phyloP scores from a whole-genome alignment of 164 flowering plant species.

The Berberis thunbergii region DNA sequence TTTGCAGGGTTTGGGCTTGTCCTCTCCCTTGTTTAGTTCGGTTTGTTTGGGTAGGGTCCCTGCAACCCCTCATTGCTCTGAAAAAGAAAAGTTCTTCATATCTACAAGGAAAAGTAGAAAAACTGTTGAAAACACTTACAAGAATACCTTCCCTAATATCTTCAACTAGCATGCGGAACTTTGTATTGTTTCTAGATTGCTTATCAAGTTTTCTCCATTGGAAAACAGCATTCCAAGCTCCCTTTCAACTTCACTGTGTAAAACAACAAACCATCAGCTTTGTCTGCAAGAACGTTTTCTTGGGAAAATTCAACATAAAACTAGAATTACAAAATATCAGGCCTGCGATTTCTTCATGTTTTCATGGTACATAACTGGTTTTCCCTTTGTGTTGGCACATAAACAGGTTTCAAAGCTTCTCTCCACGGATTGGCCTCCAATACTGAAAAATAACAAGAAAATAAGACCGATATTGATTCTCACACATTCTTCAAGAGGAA shows the following conservation, averaged over 20 bases:
- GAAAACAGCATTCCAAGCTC: conserved; percentile 86
- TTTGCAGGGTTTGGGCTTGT: no score
- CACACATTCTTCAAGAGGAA: neutral
- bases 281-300: neutral
- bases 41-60: no score
- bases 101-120: no score
- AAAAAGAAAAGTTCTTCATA: no score
- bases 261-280: conserved; percentile 3
- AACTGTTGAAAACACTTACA: conserved; percentile 34
- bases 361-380: conserved; percentile 96
- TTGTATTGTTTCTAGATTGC: conserved; percentile 37
- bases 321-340: neutral
- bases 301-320: neutral
- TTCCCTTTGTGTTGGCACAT: conserved; percentile 79
- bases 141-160: conserved; percentile 93
- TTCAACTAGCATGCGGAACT: conserved; percentile 90
- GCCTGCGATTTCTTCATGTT: conserved; percentile 90
- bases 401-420: conserved; percentile 75
- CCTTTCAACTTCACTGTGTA: conserved; percentile 80
- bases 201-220: conserved; percentile 48
- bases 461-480: neutral
- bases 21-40: no score
- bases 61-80: no score
- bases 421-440: conserved; percentile 96
- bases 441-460: conserved; percentile 32